A percentile compares a stretch with the other conserved stretches of the same genome.
These are phyloP conservation scores for Boletus albobrunnescens DNA, from an alignment of 1,284 basidiomycete genomes.

Conservation along the genomic window DNA sequence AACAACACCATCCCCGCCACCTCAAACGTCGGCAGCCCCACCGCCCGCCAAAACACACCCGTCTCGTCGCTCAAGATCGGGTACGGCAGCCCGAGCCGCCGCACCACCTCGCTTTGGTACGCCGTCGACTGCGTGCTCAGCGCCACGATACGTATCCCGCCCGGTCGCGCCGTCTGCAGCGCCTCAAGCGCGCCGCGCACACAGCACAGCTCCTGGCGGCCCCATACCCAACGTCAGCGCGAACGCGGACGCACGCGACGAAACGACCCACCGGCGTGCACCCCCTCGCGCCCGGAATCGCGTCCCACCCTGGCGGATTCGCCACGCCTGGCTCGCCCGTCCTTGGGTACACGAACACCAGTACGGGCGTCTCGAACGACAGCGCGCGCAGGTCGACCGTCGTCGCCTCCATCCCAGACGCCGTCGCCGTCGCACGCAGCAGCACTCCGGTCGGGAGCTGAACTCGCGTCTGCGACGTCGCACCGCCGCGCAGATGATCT, in stretches of 20 bases:
- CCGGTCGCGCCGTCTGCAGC: conserved; percentile 1
- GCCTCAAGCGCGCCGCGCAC: conserved; percentile 11
- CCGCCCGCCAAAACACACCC: conserved; percentile 3
- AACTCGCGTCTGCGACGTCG: neutral
- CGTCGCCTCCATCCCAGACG: neutral
- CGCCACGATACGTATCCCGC: conserved; percentile 12
- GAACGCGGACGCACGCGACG: too few species aligned
- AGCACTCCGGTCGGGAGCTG: conserved; percentile 5
- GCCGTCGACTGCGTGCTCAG: conserved; percentile 18
- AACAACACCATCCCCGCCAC: conserved; percentile 15
- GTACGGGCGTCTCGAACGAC: conserved; percentile 16
- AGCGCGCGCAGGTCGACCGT: conserved; percentile 12
- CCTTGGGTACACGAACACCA: conserved; percentile 23
- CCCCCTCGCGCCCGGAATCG: conserved; percentile 24
- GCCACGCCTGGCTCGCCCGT: conserved; percentile 15
- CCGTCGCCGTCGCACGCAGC: conserved; percentile 5
- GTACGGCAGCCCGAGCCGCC: conserved; percentile 19
- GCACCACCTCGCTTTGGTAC: conserved; percentile 22
- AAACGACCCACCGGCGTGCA: conserved; percentile 29
- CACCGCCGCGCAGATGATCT: conserved; percentile 9
- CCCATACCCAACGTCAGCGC: too few species aligned
- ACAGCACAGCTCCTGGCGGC: conserved; percentile 19
- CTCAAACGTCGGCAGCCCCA: conserved; percentile 22
- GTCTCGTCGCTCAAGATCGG: conserved; percentile 20
- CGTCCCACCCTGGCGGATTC: conserved; percentile 22